A percentile compares a stretch with the other conserved stretches of the same genome.
These are phyloP conservation scores for Plasmodium gallinaceum DNA, from an alignment of 169 alveolate genomes.

Conservation along the genomic window DNA sequence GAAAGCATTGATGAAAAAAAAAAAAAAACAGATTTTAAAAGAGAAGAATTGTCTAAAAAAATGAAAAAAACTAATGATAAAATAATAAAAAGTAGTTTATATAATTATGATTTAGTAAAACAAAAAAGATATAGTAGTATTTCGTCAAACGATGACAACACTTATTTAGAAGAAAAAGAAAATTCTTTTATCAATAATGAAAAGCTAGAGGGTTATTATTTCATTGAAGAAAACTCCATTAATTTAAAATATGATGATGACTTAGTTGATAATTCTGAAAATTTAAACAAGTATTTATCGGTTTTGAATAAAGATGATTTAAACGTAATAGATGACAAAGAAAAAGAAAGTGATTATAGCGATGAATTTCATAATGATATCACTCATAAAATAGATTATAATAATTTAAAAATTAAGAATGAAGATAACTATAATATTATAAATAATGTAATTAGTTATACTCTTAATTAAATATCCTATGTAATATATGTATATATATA, in stretches of 20 bases:
- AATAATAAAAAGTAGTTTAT: too few species aligned
- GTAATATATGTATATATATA: too few species aligned
- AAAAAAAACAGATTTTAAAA: neutral
- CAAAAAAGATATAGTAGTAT: too few species aligned
- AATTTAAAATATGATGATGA: neutral
- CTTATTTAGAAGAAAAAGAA: too few species aligned
- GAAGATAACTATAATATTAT: conserved; percentile 7
- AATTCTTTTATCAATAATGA: too few species aligned
- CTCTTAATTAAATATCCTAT: conserved; percentile 4
- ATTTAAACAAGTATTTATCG: conserved; percentile 21
- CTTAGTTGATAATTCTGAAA: neutral
- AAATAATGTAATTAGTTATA: conserved; percentile 34
- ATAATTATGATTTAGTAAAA: too few species aligned
- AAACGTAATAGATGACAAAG: conserved; percentile 12
- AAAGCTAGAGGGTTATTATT: neutral
- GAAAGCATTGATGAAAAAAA: too few species aligned
- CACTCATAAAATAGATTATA: neutral
- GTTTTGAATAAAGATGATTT: conserved; percentile 40
- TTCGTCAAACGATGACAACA: too few species aligned
- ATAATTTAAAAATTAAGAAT: neutral
- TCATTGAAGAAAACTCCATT: too few species aligned
- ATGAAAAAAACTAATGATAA: too few species aligned
- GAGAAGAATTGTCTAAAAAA: neutral
- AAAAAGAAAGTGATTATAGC: conserved; percentile 45
- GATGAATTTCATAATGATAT: conserved; percentile 9